Conservation (phyloP, 495 filamentous ascomycete species). For the Parathielavia hyrcaniae region DNA sequence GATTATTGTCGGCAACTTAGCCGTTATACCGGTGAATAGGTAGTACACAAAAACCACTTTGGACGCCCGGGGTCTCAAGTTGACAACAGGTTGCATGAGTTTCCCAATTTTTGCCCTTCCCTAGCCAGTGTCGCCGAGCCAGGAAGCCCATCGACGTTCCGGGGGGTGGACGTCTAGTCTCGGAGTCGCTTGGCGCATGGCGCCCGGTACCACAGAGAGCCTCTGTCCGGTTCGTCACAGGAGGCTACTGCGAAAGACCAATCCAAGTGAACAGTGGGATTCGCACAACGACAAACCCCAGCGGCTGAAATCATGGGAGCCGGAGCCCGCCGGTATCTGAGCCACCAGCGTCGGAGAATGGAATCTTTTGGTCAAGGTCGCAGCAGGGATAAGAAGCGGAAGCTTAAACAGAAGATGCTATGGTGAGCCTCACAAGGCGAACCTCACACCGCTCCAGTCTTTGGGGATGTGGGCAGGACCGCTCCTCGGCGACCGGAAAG, state of each 20-base stretch:
- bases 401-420: neutral
- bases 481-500: too few species aligned
- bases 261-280: neutral
- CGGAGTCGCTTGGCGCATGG: too few species aligned
- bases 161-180: too few species aligned
- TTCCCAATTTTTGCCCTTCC: too few species aligned
- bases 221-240: neutral
- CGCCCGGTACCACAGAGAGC: neutral
- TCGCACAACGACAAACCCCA: neutral
- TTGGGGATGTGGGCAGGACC: neutral
- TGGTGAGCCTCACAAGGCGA: too few species aligned
- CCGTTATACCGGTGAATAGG: neutral
- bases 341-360: too few species aligned
- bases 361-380: neutral
- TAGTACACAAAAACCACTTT: neutral
- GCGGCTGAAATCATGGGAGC: neutral
- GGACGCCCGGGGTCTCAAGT: neutral
- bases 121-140: too few species aligned
- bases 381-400: neutral
- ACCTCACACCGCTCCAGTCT: neutral
- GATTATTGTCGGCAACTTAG: neutral
- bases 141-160: too few species aligned
- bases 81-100: too few species aligned
- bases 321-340: neutral
- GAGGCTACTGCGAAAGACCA: too few species aligned